Evolutionary conservation across 2,329 filamentous ascomycete species (phyloP).

Genomic region (Berkeleyomyces basicola): DNA sequence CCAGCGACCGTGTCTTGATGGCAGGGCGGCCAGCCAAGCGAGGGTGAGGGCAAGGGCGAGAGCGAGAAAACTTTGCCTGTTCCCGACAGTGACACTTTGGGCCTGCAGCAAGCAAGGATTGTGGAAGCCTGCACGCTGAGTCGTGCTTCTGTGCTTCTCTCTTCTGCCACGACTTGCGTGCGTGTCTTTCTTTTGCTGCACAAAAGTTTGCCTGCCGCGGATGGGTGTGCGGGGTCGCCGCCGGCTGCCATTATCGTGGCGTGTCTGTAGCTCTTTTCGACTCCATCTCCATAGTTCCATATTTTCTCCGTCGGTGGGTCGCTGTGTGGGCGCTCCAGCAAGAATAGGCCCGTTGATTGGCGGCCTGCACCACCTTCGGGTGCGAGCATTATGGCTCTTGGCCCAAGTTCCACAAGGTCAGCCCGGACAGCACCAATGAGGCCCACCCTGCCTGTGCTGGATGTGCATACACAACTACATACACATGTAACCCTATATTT

Average conservation of each 20-base stretch:
- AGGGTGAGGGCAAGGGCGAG: background rate
- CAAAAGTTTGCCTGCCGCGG: background rate
- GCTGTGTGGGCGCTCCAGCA: background rate
- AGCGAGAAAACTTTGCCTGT: background rate
- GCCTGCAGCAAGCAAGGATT: background rate
- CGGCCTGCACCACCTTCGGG: background rate
- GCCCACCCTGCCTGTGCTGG: background rate
- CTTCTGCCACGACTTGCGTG: background rate
- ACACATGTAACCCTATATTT: background rate
- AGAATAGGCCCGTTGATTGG: background rate
- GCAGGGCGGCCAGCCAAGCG: background rate
- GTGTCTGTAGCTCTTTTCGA: background rate
- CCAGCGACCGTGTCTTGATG: background rate
- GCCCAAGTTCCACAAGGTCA: slow-evolving; percentile 1
- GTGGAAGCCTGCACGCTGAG: background rate
- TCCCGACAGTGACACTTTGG: background rate
- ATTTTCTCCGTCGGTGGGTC: background rate
- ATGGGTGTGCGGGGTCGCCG: background rate
- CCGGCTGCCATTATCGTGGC: background rate
- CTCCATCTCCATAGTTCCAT: background rate
- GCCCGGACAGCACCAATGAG: background rate
- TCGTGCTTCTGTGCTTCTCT: background rate
- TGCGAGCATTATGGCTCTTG: background rate
- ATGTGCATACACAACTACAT: background rate
- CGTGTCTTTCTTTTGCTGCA: background rate